Base-by-base conservation (phyloP, 371 early-diverging fungal genomes). In the Apophysomyces trapeziformis region DNA sequence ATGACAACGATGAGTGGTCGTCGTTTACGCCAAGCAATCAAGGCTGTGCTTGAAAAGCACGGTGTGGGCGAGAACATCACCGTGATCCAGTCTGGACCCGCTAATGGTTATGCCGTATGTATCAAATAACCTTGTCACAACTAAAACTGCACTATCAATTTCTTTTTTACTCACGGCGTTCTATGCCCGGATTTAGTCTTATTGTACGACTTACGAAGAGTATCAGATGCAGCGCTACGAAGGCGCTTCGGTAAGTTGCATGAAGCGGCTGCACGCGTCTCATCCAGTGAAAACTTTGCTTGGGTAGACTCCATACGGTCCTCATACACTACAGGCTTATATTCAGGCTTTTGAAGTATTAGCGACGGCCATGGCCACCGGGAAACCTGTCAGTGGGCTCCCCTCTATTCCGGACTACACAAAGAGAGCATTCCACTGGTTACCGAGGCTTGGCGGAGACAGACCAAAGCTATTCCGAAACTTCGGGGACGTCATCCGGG, bases 1-100 rank as follows among this genome's bases (percentile, higher is more conserved):
- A 86, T 89, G 58, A 86, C 90, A 6, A 89, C 89, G 32, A 89
- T 90, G 91, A 80, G 85, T 46, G 91, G 91, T 3, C 68, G 89
- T 39, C 68, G 89, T 5, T 64, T 89, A 26, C 77, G 81, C 9
- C 68, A 69, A 0, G 74, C 85, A 4, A 79, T 79, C n/a, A 75
- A 82, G 47, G 67, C 75, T 12, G 57, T 87, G 1, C 73, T 84
- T 13, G 64, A 64, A 50, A 44, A 66, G 12, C 77, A 80, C 38
- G 75, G 69, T 4, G 50, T 80, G 7, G 77, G 81, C 18, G 56
- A 75, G 13, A 81, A 84, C 56, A 84, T 80, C 1, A 66, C 68
- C 1, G 71, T 90, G 6, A 80, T 88, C 45, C 70, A 89, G 37
- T 79, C 86, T 7, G 91, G 88, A 0, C 84, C 84, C n/a, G 80